Base-by-base conservation (phyloP, 176 grass and related monocot genomes). In the Oryza meyeriana region DNA sequence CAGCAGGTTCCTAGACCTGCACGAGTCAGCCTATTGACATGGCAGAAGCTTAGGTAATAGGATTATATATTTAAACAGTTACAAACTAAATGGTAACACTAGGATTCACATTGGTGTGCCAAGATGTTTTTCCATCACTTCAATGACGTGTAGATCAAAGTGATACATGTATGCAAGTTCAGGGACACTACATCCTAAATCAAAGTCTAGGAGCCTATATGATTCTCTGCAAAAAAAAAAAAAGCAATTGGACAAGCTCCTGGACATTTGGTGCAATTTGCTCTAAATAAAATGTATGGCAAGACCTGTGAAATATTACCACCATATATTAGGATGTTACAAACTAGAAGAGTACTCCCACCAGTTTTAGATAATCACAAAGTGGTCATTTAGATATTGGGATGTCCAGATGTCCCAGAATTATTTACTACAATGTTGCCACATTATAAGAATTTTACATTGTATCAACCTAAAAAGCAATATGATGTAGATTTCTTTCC, bases 61-160 rank as follows among this genome's bases (percentile, higher is more conserved):
- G 11, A 57, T 66, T 16, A 59, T 11, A 59, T 26, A 59, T 20
- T 39, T 64, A 30, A 44, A 66, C 34, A 80, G 17, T 47, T 17
- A 3, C 44, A 47, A 47, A 26, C 25, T 79, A 74, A 75, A 72
- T 69, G 31, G 9, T 41, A 86, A 73, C 20, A 31, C 80, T 59
- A 65, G 18, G 18, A 17, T 20, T 67, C 25, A 76, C 32, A 30
- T 36, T 65, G 41, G 61, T 65, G 48, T 22, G 13, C 41, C n/a
- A 20, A 52, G 58, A 50, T 16, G 24, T 48, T 64, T 61, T 69
- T 62, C 20, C 4, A 74, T 50, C 40, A 83, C 59, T 64, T 36
- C 26, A 65, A 5, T 4, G 36, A 72, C 6, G 4, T 16, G 27
- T 17, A 12, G 61, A 64, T 12, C 26, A 14, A 67, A 67, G 18